Evolutionary conservation across 2,329 filamentous ascomycete genomes (phyloP), one percentile per base, ranked within the genome.

Genomic region (Sordariomycetes sp.): DNA sequence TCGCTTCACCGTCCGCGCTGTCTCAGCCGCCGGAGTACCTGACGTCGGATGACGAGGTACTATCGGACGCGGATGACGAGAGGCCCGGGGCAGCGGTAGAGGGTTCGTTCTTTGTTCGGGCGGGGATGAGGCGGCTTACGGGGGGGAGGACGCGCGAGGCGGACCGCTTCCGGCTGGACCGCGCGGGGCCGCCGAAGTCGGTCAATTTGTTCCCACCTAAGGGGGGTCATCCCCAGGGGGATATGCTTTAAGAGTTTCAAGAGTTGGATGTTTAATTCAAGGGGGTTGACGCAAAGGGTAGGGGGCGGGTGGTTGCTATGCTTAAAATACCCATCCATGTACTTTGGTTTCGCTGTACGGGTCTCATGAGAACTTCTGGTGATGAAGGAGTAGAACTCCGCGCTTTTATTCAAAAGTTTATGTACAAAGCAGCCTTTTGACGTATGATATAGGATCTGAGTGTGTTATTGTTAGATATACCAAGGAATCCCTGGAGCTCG

Each of bases 31-130:
- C n/a, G 76, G 76, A 36, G 75, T 81, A 57, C 76, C 77, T 88
- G 54, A 75, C 84, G 2, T 89, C 86, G 0, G 87, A 95, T 59
- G 90, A 95, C 58, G 90, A 96, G 62, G 78, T 87, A 0, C 86
- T 92, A 62, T 95, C 89, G 0, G 92, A 96, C 62, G 84, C 84
- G 15, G 87, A 90, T 67, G 74, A 84, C 63, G 74, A 84, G 68
- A 62, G 76, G 64, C 70, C 70, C 66, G 48, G 69, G 67, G 42
- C 28, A 12, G 22, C 69, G 67, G 67, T 68, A 13, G 74, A 77
- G 48, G 69, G 72, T 20, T 78, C 76, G 0, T 82, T 81, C 66
- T 78, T 78, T 59, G 68, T 80, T 25, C 72, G 81, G 42, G 78
- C 75, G 13, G 77, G 82, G 10, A 79, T 86, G 72, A 72, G 84